Base-by-base conservation (phyloP, 768 basidiomycete genomes). In the Nevesoporus exiguus region DNA sequence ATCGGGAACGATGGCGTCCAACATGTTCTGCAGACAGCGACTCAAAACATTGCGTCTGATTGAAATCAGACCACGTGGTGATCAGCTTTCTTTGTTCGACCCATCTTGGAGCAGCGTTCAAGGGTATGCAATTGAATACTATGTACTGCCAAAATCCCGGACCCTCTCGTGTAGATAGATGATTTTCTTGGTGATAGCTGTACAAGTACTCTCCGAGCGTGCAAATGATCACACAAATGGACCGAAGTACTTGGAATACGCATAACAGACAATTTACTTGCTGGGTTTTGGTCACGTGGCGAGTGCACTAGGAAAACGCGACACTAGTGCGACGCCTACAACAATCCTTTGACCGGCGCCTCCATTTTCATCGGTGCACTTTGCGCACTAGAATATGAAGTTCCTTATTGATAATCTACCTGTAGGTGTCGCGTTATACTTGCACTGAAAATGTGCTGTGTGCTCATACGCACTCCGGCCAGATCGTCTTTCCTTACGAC, bases 401-500 rank as follows among this genome's bases (percentile, higher is more conserved):
- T 91, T 93, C 74, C 80, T 74, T 61, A 88, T 92, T 58, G 90
- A 90, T 69, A 84, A 89, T 66, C 71, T 91, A 55, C 86, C 87
- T 56, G 91, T 91, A 58, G 51, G 76, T 59, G 75, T 72, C 24
- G 55, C 40, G 30, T 50, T 21, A 3, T 31, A 8, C 33, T 15
- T 30, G 14, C 39, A 31, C 2, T 3, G 31, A 25, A 29, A 31
- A 25, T 14, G 36, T 22, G 17, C 47, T 5, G 19, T 54, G n/a
- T 51, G 24, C 30, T 49, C 24, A 47, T 50, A 30, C 27, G 10
- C 22, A 37, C 33, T 43, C 24, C 11, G 7, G 27, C 24, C 60
- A 92, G 91, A 85, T 95, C 62, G 79, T 93, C 66, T 93, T 95
- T 70, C 92, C 91, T 72, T 93, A 93, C 68, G 90, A 93, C 77